phyloP scores from a whole-genome alignment of 2,329 filamentous ascomycete species.

The Verruconis gallopava region DNA sequence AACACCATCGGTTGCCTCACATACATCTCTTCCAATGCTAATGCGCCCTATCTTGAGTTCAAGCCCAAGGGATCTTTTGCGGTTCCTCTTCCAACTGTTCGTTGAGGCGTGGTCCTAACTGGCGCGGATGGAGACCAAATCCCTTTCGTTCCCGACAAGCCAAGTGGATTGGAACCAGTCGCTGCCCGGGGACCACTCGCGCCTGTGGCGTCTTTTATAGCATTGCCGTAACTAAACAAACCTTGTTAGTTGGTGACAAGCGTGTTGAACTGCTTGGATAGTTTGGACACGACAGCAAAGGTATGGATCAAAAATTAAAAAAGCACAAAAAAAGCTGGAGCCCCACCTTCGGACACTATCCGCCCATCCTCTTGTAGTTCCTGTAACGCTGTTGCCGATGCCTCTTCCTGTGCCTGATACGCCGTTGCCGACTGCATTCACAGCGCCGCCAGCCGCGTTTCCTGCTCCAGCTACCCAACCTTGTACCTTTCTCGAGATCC shows the following conservation, averaged over 20 bases:
- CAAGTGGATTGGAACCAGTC: constrained; percentile 34
- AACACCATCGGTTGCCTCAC: too few species aligned
- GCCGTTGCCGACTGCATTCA: constrained; percentile 31
- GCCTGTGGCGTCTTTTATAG: constrained; percentile 34
- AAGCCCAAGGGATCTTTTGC: constrained; percentile 11
- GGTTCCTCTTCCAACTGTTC: constrained; percentile 1
- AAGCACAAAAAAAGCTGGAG: background rate
- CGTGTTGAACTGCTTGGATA: background rate
- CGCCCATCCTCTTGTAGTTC: constrained; percentile 33
- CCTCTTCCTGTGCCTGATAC: constrained; percentile 35
- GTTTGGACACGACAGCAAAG: background rate
- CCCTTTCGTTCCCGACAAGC: constrained; percentile 21
- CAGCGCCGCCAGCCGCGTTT: constrained; percentile 29
- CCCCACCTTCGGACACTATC: constrained; percentile 30
- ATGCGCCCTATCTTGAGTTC: background rate
- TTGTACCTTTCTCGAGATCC: constrained; percentile 33
- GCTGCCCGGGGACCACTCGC: constrained; percentile 30
- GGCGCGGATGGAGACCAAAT: constrained; percentile 8
- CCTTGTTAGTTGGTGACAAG: too few species aligned
- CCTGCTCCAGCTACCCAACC: constrained; percentile 30
- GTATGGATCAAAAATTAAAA: background rate
- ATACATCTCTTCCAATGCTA: too few species aligned
- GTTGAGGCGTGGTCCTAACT: background rate
- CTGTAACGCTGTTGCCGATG: constrained; percentile 30
- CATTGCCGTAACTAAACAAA: constrained; percentile 31